Base-by-base conservation (phyloP, 306 rosid species). In the Senna siamea region DNA sequence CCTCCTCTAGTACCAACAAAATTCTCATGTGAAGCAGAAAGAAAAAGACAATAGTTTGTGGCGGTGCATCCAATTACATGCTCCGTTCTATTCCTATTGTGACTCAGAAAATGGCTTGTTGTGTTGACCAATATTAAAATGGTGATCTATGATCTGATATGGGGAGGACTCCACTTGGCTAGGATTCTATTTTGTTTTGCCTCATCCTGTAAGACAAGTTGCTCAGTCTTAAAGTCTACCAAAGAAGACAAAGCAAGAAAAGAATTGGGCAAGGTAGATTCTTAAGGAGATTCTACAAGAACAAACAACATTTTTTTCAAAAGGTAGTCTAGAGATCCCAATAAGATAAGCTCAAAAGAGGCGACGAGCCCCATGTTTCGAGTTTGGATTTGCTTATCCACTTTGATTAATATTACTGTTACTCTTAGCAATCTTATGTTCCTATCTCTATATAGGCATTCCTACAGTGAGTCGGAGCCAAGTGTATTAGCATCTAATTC, bases 171-270 rank as follows among this genome's bases (percentile, higher is more conserved):
- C 26, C n/a, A 60, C 46, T 47, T n/a, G 34, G 66, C 66, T 35
- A 4, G 57, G 57, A 28, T 23, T 47, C 47, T 47, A 12, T 7
- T 17, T 17, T 60, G 56, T n/a, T n/a, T n/a, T 22, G 11, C 71
- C 28, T 23, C 40, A 17, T 44, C 19, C 52, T 43, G 0, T 47
- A 46, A 46, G 41, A 11, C 57, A 66, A 26, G 19, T 44, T 23
- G 38, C 43, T 76, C 61, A 1, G 75, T 43, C 55, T 69, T 46
- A 46, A 8, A 32, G 70, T 54, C 47, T 41, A 69, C 5, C 35
- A 17, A 65, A 6, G 18, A 22, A 23, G 70, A 65, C 54, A 6
- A 41, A 13, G 43, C 22, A 44, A 44, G 55, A 44, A 44, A 22
- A 12, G 35, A 41, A 64, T 43, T 46, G 17, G 52, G 17, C 70